These are phyloP conservation scores for Verticillium alfalfae DNA, from an alignment of 2,329 filamentous ascomycete species.

Conservation along the genomic window DNA sequence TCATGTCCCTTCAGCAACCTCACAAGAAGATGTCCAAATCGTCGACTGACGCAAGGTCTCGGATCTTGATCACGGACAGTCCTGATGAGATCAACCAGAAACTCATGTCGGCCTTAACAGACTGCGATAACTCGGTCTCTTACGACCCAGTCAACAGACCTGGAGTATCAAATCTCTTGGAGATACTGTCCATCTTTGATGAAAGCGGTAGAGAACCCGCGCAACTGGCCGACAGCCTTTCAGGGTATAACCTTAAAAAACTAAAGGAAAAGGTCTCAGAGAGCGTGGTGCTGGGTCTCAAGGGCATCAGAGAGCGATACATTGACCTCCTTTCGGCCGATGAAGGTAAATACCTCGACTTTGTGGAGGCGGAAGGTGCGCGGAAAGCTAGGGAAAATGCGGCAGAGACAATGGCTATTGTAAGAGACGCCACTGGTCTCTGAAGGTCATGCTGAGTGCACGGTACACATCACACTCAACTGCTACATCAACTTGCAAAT, in stretches of 20 bases:
- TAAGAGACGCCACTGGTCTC: conserved; percentile 47
- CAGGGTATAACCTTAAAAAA: conserved; percentile 26
- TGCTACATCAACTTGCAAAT: neutral
- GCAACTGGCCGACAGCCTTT: conserved; percentile 32
- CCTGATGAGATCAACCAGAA: conserved; percentile 61
- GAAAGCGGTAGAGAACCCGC: conserved; percentile 27
- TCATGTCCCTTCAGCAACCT: conserved; percentile 85
- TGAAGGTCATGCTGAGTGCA: conserved; percentile 9
- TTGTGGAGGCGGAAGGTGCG: conserved; percentile 53
- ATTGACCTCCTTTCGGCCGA: conserved; percentile 39
- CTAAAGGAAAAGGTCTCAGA: conserved; percentile 52
- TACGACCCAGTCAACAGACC: conserved; percentile 69
- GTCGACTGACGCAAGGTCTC: conserved; percentile 61
- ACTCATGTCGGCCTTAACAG: conserved; percentile 70
- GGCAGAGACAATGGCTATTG: conserved; percentile 47
- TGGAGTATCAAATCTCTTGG: conserved; percentile 81
- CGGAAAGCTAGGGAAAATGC: conserved; percentile 58
- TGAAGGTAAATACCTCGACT: conserved; percentile 47
- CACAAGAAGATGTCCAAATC: conserved; percentile 93
- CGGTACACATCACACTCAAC: too few species aligned
- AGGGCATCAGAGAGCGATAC: conserved; percentile 52
- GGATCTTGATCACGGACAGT: conserved; percentile 76
- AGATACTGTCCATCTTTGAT: conserved; percentile 70
- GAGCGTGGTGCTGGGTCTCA: conserved; percentile 47
- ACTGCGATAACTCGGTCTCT: conserved; percentile 59